Percentiles rank a stretch among this genome's conserved stretches.
Evolutionary conservation across 768 basidiomycete species (phyloP).

Genomic region (Sutorius australiensis): DNA sequence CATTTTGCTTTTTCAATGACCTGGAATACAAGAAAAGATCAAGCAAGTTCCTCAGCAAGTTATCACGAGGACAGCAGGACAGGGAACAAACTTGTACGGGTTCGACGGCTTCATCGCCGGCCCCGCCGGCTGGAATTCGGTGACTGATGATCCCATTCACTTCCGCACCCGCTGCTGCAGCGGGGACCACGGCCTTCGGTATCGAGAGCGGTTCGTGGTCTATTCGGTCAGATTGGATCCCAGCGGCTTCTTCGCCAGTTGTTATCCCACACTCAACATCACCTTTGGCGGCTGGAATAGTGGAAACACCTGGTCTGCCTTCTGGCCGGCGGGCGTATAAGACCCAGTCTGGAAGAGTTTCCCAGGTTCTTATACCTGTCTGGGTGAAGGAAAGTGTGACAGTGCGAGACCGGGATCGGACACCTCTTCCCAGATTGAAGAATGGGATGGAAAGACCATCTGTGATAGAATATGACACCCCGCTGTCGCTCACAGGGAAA

Average conservation of each 20-base stretch:
- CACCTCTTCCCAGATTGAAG: slow-evolving; percentile 50
- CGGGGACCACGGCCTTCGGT: too few relatives aligned
- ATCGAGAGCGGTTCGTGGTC: not conserved
- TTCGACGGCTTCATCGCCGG: not conserved
- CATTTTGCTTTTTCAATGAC: not conserved
- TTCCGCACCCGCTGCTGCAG: not conserved
- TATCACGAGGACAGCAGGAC: not conserved
- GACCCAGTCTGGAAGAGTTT: slow-evolving; percentile 44
- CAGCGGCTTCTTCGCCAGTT: not conserved
- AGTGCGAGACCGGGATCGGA: slow-evolving; percentile 39
- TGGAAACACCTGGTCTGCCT: not conserved
- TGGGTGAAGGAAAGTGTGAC: slow-evolving; percentile 43
- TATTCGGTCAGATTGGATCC: not conserved
- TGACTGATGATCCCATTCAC: not conserved
- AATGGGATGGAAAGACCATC: slow-evolving; percentile 71
- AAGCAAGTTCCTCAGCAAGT: slow-evolving; percentile 17
- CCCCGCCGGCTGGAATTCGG: not conserved
- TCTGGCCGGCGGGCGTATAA: slow-evolving; percentile 30
- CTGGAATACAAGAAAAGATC: slow-evolving; percentile 11
- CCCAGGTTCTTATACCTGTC: slow-evolving; percentile 33
- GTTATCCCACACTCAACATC: slow-evolving; percentile 25
- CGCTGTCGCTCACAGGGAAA: not conserved
- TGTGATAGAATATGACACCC: slow-evolving; percentile 19
- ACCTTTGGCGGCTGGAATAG: not conserved
- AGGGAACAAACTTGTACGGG: slow-evolving; percentile 18